phyloP scores from a whole-genome alignment of 768 basidiomycete genomes.

The Cytidiella melzeri region DNA sequence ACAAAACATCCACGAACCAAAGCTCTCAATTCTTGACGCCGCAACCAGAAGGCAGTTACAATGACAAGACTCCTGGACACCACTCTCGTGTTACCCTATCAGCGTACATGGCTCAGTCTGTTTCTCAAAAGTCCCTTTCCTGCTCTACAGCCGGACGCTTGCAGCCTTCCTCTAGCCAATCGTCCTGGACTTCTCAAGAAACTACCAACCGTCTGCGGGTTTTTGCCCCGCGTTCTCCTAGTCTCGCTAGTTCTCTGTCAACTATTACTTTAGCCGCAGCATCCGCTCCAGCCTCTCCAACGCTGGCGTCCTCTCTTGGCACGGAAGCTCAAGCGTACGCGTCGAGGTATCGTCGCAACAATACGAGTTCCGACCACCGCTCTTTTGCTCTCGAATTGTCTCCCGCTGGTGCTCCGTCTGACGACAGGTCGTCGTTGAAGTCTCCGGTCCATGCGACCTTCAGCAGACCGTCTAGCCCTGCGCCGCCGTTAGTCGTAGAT shows the following conservation, averaged over 20 bases:
- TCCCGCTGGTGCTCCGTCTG: background rate
- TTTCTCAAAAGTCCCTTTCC: background rate
- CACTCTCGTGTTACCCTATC: conserved; percentile 14
- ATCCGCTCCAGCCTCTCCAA: conserved; percentile 4
- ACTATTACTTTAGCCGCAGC: conserved; percentile 9
- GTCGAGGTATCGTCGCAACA: conserved; percentile 6
- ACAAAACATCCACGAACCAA: background rate
- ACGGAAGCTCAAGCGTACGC: conserved; percentile 10
- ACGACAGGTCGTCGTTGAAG: background rate
- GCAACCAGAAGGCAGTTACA: conserved; percentile 6
- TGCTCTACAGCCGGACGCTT: background rate
- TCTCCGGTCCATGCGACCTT: background rate
- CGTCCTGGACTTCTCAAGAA: conserved; percentile 1
- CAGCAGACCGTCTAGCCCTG: conserved; percentile 3
- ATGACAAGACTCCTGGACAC: conserved; percentile 11
- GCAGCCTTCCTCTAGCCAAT: background rate
- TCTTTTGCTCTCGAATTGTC: conserved; percentile 1
- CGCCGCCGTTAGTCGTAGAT: background rate
- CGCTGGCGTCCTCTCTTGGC: background rate
- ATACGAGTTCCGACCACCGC: background rate
- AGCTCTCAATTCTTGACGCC: conserved; percentile 8
- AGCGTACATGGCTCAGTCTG: conserved; percentile 6
- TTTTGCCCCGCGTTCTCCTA: background rate
- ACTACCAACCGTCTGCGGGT: conserved; percentile 1
- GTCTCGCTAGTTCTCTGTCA: conserved; percentile 4